phyloP scores from a whole-genome alignment of 2,329 filamentous ascomycete species.

The Lachnellula arida region DNA sequence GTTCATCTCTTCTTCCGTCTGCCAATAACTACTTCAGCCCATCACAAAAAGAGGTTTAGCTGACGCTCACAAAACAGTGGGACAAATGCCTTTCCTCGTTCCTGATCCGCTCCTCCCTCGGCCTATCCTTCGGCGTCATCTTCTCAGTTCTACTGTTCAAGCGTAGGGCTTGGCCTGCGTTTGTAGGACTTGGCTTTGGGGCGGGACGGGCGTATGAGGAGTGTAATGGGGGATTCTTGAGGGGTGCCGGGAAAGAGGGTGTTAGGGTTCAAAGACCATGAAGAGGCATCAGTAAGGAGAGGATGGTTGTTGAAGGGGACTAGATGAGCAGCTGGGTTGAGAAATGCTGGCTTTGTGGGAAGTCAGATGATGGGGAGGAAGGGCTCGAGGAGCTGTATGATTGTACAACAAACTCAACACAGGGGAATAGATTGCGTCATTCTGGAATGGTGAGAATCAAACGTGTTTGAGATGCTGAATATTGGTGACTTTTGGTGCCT shows the following conservation, averaged over 20 bases:
- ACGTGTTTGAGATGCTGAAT: background rate
- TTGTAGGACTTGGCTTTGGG: slow-evolving; percentile 89
- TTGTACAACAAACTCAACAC: slow-evolving; percentile 21
- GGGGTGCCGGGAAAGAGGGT: slow-evolving; percentile 27
- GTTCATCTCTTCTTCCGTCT: slow-evolving; percentile 21
- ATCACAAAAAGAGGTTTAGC: background rate
- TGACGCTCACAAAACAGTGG: slow-evolving; percentile 58
- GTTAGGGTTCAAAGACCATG: slow-evolving; percentile 26
- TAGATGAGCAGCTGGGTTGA: background rate
- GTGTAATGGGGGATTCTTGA: slow-evolving; percentile 60
- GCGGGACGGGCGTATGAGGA: slow-evolving; percentile 97
- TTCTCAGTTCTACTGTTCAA: slow-evolving; percentile 99
- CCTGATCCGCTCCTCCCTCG: slow-evolving; percentile 93
- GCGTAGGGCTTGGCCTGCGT: slow-evolving; percentile 96
- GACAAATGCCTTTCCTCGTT: slow-evolving; percentile 97
- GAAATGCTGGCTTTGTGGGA: background rate
- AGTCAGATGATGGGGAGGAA: background rate
- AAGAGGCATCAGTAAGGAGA: background rate
- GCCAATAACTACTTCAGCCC: background rate
- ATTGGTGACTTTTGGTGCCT: too few species aligned
- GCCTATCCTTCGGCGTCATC: slow-evolving; percentile 94
- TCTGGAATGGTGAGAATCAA: background rate
- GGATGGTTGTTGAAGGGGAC: background rate
- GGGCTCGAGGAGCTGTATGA: slow-evolving; percentile 17
- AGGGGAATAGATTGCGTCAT: slow-evolving; percentile 12